A percentile compares a stretch with the other conserved stretches of the same genome.
Evolutionary conservation across 1,284 basidiomycete genomes (phyloP).

Genomic region (Leccinum pachyderme): DNA sequence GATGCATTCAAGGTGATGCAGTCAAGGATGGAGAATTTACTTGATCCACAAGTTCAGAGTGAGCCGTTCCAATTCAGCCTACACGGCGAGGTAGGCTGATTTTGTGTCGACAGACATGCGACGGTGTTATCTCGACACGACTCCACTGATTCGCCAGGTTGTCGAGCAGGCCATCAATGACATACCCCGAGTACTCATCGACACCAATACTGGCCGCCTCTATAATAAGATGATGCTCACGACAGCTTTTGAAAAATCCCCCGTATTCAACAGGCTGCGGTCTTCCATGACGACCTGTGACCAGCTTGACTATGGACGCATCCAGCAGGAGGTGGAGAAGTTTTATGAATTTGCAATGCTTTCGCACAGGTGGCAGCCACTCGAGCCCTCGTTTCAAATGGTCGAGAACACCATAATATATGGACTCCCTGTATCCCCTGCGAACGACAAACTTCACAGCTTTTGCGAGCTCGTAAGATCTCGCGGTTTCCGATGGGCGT

Average conservation of each 20-base stretch:
- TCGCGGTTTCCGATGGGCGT: not conserved
- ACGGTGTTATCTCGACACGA: no score
- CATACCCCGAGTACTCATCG: no score
- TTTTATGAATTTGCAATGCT: not conserved
- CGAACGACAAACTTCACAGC: not conserved
- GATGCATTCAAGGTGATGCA: not conserved
- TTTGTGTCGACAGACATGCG: no score
- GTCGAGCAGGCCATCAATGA: no score
- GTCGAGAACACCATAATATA: not conserved
- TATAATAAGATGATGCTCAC: no score
- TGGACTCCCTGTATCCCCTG: not conserved
- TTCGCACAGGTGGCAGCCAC: not conserved
- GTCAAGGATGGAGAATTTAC: not conserved
- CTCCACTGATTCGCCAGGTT: no score
- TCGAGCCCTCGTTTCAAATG: not conserved
- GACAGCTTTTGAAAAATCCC: no score
- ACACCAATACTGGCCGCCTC: no score
- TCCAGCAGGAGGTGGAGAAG: not conserved
- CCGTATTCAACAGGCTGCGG: no score
- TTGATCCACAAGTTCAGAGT: not conserved
- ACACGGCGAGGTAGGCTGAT: no score
- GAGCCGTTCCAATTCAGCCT: no score
- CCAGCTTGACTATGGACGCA: not conserved
- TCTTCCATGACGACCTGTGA: no score
- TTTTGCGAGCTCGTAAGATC: not conserved